These are phyloP conservation scores for Penicillium paneum DNA, from an alignment of 2,329 filamentous ascomycete genomes.

Conservation along the genomic window DNA sequence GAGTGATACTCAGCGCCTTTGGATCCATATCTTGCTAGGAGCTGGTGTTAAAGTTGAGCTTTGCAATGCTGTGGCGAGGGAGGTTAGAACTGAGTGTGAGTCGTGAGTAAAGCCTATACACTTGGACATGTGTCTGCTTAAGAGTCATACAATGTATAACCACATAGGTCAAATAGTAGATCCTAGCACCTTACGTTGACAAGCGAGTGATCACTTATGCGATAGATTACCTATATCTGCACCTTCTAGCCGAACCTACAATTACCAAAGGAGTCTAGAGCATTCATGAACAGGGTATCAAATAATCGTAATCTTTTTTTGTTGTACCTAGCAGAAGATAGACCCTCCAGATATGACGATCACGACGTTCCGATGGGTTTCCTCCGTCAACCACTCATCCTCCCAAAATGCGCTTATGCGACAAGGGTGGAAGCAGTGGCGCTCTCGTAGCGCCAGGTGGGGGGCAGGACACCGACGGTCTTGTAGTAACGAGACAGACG, in stretches of 20 bases:
- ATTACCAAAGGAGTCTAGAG: background rate
- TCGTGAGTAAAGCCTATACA: background rate
- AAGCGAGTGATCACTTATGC: background rate
- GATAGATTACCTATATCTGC: background rate
- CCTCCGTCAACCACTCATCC: constrained; percentile 20
- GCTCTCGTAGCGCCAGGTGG: constrained; percentile 98
- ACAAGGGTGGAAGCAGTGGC: constrained; percentile 93
- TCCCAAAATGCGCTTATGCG: constrained; percentile 60
- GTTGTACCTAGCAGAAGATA: constrained; percentile 11
- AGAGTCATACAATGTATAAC: background rate
- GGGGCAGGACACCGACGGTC: constrained; percentile 77
- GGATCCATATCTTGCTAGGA: constrained; percentile 88
- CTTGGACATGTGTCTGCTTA: background rate
- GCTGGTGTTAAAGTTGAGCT: constrained; percentile 84
- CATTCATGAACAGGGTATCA: constrained; percentile 11
- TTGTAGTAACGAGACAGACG: constrained; percentile 99
- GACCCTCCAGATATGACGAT: constrained; percentile 10
- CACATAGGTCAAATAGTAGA: background rate
- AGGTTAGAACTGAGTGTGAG: constrained; percentile 42
- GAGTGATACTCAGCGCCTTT: constrained; percentile 92
- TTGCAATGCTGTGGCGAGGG: constrained; percentile 62
- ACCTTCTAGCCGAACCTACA: background rate
- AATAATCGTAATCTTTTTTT: constrained; percentile 15
- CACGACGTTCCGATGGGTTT: constrained; percentile 12
- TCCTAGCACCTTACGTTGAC: background rate